A percentile compares a stretch with the other conserved stretches of the same genome.
phyloP scores from a whole-genome alignment of 441 rosid genomes.

The Syzygium syzygioides region DNA sequence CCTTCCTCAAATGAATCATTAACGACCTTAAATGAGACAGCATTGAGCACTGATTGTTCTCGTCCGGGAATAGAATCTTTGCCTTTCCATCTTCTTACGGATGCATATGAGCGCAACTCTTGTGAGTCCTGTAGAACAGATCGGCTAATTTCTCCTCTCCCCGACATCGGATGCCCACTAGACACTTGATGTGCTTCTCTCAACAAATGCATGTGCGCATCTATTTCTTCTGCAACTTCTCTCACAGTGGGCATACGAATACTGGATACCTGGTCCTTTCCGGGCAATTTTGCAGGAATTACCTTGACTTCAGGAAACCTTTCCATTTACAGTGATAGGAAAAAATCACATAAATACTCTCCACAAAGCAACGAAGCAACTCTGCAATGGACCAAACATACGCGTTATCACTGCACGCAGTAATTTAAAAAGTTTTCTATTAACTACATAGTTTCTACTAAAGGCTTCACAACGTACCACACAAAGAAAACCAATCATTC shows the following conservation, averaged over 20 bases:
- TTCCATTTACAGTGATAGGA: slow-evolving; percentile 43
- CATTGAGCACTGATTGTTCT: slow-evolving; percentile 43
- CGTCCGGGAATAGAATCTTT: slow-evolving; percentile 41
- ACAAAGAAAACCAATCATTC: not conserved
- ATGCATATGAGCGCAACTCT: slow-evolving; percentile 34
- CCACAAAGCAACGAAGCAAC: not conserved
- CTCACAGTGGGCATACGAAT: slow-evolving; percentile 1
- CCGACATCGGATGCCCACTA: slow-evolving; percentile 32
- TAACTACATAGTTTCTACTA: not conserved
- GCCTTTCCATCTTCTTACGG: slow-evolving; percentile 53
- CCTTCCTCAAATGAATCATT: slow-evolving; percentile 61
- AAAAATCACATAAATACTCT: not conserved
- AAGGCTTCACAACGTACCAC: not conserved
- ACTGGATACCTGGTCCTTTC: slow-evolving; percentile 33
- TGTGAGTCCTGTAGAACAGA: slow-evolving; percentile 26
- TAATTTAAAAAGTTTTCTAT: not conserved
- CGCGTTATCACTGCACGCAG: not conserved
- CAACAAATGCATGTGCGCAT: slow-evolving; percentile 24
- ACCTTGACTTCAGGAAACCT: slow-evolving; percentile 48
- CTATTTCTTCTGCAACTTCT: not conserved
- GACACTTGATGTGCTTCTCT: slow-evolving; percentile 42
- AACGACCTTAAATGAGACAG: slow-evolving; percentile 35
- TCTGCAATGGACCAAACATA: not conserved
- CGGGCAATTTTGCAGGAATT: slow-evolving; percentile 41
- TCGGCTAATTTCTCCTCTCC: slow-evolving; percentile 38